phyloP scores from a whole-genome alignment of 805 yeast species.

The Wickerhamomyces rabaulensis region DNA sequence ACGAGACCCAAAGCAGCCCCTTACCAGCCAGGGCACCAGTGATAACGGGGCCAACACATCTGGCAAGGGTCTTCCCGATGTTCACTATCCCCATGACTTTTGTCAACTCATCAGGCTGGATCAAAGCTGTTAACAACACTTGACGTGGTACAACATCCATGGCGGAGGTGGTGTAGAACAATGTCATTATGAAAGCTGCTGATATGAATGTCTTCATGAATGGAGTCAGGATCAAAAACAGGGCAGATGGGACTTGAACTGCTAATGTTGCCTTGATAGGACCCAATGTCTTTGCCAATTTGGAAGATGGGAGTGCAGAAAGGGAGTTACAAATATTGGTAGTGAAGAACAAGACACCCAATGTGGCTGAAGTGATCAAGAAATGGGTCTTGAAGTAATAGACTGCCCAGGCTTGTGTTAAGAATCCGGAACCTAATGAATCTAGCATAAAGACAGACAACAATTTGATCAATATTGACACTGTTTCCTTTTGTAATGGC shows the following conservation, averaged over 20 bases:
- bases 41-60: conserved; percentile 75
- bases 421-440: conserved; percentile 83
- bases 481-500: conserved; percentile 35
- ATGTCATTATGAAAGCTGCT: conserved; percentile 47
- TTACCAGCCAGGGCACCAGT: conserved; percentile 68
- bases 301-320: conserved; percentile 74
- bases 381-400: conserved; percentile 67
- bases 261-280: conserved; percentile 71
- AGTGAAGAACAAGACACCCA: conserved; percentile 65
- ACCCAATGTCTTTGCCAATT: conserved; percentile 60
- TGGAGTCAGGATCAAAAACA: conserved; percentile 54
- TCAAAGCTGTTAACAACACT: conserved; percentile 63
- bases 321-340: conserved; percentile 59
- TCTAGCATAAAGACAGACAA: conserved; percentile 71
- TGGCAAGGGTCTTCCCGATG: conserved; percentile 78
- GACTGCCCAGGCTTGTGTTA: conserved; percentile 86
- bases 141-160: conserved; percentile 95
- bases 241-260: conserved; percentile 76
- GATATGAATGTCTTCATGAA: conserved; percentile 28
- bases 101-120: conserved; percentile 60
- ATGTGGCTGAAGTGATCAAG: conserved; percentile 43
- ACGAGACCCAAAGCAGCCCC: conserved; percentile 43
- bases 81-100: conserved; percentile 82
- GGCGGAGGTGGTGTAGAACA: conserved; percentile 59
- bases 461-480: conserved; percentile 39